phyloP scores from a whole-genome alignment of 2,329 filamentous ascomycete genomes.

The Thermoascus crustaceus region DNA sequence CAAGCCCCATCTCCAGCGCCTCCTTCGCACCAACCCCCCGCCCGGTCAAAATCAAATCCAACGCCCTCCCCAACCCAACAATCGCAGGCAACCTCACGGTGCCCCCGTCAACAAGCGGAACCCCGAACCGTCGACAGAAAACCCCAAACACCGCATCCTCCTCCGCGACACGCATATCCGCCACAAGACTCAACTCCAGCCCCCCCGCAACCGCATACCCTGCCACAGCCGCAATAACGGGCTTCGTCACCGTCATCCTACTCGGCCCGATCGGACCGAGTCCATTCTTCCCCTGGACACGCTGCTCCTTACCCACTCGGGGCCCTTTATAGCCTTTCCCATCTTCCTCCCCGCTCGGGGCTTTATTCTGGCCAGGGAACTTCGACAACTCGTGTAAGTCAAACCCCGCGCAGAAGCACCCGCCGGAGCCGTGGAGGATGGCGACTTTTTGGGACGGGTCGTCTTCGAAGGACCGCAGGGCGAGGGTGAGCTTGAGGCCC shows the following conservation, averaged over 20 bases:
- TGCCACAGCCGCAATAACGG: conserved; percentile 44
- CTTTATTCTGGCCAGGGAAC: conserved; percentile 7
- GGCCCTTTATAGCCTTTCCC: conserved; percentile 6
- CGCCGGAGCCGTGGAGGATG: conserved; percentile 41
- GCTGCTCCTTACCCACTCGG: conserved; percentile 16
- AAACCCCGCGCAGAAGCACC: conserved; percentile 47
- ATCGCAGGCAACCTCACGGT: conserved; percentile 46
- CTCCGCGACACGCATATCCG: conserved; percentile 47
- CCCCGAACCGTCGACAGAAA: conserved; percentile 48
- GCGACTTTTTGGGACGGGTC: conserved; percentile 46
- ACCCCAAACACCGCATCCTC: conserved; percentile 48
- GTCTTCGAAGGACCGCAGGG: conserved; percentile 43
- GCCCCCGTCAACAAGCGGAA: conserved; percentile 46
- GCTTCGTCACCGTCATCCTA: conserved; percentile 43
- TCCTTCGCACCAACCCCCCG: conserved; percentile 42
- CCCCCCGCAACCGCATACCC: conserved; percentile 49
- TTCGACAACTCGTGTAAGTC: conserved; percentile 43
- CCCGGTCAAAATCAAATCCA: conserved; percentile 53
- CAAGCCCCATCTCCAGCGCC: conserved; percentile 45
- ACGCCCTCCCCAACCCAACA: conserved; percentile 45
- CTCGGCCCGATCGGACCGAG: conserved; percentile 48
- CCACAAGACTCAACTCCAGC: conserved; percentile 46
- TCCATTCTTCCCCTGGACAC: conserved; percentile 29
- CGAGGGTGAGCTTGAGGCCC: conserved; percentile 40
- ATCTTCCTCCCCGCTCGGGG: not conserved